Evolutionary conservation across 257 asterid genomes (phyloP), one percentile per base, ranked within the genome.

Genomic region (Fraxinus excelsior): DNA sequence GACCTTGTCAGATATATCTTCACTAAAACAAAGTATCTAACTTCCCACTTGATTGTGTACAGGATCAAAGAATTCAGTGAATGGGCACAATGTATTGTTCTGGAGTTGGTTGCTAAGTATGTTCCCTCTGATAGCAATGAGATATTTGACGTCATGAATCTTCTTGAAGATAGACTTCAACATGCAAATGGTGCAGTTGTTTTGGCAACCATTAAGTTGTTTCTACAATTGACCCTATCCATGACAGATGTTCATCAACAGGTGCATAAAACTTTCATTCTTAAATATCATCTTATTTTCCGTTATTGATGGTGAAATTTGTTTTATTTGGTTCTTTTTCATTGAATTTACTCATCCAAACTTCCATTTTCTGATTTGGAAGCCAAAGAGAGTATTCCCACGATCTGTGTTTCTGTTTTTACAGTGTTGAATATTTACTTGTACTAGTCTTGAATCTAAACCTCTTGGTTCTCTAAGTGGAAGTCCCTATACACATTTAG

Each of bases 161-260:
- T 96, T 84, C 98, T 96, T 49, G 99, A 96, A 88, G 99, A 96
- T 81, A 89, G 99, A 82, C 99, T 96, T 85, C 99, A 96, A 81
- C 99, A 96, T 87, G 99, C 99, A 73, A 96, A 96, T 80, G 96
- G 99, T 79, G 99, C 99, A 60, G 99, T 96, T 73, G 99, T 96
- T 85, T 86, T 96, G 93, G 96, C 97, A 81, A 90, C 97, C 72
- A 93, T 87, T 84, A 96, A 96, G 89, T 77, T 92, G 79, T 96
- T 93, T 82, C 87, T 96, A 75, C 99, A 93, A 77, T 74, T 92
- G 94, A 96, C 99, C 79, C 87, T 96, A 82, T 93, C 99, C 77
- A 93, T 96, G 99, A 83, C 98, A 72, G 98, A 96, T 87, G 97
- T 93, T 81, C 99, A 96, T 85, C 99, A 96, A 79, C 99, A 96